These are phyloP conservation scores for Colletotrichum musicola DNA, from an alignment of 2,329 filamentous ascomycete genomes.

Conservation along the genomic window DNA sequence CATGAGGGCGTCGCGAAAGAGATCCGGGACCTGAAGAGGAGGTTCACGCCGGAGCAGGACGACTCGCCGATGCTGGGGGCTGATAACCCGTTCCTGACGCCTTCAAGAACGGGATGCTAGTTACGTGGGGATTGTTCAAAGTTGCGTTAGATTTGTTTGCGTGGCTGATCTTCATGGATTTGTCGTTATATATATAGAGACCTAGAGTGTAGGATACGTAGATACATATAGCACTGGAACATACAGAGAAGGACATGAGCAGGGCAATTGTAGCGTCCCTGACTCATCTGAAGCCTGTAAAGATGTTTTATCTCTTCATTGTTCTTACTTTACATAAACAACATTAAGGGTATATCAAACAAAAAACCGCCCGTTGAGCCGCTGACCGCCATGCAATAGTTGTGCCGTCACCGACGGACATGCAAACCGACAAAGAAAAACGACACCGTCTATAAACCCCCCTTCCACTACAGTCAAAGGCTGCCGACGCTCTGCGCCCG, in stretches of 20 bases:
- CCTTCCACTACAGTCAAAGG: neutral
- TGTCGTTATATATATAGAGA: too few relatives aligned
- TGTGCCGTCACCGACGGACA: too few relatives aligned
- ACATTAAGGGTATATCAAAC: slow-evolving; percentile 30
- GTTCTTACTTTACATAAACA: neutral
- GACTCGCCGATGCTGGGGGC: neutral
- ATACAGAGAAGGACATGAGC: too few relatives aligned
- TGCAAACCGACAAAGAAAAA: neutral
- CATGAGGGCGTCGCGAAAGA: neutral
- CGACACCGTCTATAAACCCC: neutral
- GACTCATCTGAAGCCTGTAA: too few relatives aligned
- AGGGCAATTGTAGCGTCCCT: too few relatives aligned
- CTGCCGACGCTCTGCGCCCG: slow-evolving; percentile 29
- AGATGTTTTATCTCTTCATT: neutral
- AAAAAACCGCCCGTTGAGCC: slow-evolving; percentile 13
- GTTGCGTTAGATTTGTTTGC: too few relatives aligned
- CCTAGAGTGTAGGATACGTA: too few relatives aligned
- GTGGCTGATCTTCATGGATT: too few relatives aligned
- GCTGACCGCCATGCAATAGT: neutral
- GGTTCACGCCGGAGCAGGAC: neutral
- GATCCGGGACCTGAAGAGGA: neutral
- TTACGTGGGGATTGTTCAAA: neutral
- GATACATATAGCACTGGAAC: too few relatives aligned
- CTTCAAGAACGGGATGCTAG: neutral
- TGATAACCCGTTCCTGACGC: neutral